These are phyloP conservation scores for Pestalotiopsis sp. DNA, from an alignment of 2,329 filamentous ascomycete genomes.

Conservation along the genomic window DNA sequence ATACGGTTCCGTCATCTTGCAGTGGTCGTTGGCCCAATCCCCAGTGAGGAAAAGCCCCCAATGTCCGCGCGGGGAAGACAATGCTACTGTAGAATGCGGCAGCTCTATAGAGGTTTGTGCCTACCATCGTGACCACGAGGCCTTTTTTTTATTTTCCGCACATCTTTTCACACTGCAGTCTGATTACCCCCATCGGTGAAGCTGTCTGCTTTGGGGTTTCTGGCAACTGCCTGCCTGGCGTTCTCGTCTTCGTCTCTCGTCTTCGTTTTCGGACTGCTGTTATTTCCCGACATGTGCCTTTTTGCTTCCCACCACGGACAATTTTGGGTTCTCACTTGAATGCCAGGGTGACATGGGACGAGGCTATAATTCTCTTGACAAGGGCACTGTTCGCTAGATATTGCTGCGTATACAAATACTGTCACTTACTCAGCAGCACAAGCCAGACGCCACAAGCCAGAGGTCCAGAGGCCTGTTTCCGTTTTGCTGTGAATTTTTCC, in stretches of 20 bases:
- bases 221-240: neutral
- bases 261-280: constrained; percentile 1
- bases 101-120: neutral
- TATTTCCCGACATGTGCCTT: neutral
- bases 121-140: neutral
- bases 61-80: constrained; percentile 1
- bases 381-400: neutral
- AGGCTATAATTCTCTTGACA: neutral
- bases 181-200: neutral
- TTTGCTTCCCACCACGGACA: neutral
- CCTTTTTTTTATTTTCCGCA: neutral
- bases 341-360: neutral
- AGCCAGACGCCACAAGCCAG: neutral
- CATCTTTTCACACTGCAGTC: neutral
- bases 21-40: neutral
- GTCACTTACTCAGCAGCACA: neutral
- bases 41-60: neutral
- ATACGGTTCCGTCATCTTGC: constrained; percentile 1
- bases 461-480: neutral
- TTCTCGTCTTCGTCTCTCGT: constrained; percentile 2
- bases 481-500: neutral
- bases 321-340: neutral
- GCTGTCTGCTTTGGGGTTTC: neutral
- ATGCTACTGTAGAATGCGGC: constrained; percentile 3
- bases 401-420: neutral